Percentiles rank a stretch among this genome's conserved stretches.
Conservation (phyloP, 1,139 yeast genomes). For the Lodderomyces theae region DNA sequence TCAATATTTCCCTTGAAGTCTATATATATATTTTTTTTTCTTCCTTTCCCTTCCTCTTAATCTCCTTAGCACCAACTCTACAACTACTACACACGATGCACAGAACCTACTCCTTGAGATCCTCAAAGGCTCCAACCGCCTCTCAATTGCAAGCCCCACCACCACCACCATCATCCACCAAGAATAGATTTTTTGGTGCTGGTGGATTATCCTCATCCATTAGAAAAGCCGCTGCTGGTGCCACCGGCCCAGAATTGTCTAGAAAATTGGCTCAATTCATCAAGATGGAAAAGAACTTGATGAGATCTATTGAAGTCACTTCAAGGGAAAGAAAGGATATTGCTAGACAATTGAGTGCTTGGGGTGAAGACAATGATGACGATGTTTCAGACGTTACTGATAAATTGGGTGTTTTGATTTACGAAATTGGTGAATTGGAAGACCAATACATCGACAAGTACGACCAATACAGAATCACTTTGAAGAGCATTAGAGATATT, state of each 20-base stretch:
- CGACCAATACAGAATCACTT: constrained; percentile 95
- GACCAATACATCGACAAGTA: constrained; percentile 97
- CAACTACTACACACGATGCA: constrained; percentile 54
- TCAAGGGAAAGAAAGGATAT: constrained; percentile 96
- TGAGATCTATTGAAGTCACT: constrained; percentile 90
- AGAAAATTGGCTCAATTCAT: constrained; percentile 86
- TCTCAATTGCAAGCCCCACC: constrained; percentile 92
- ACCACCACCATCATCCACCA: constrained; percentile 85
- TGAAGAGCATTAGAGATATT: constrained; percentile 92
- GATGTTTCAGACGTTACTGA: constrained; percentile 97
- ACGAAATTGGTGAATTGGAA: constrained; percentile 96
- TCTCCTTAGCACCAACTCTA: not conserved
- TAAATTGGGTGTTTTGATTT: constrained; percentile 91
- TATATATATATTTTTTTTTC: not conserved
- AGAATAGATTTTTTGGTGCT: constrained; percentile 78
- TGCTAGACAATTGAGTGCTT: constrained; percentile 89
- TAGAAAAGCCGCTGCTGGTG: constrained; percentile 88
- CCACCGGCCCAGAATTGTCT: constrained; percentile 91
- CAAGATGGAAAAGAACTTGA: constrained; percentile 94
- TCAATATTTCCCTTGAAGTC: not conserved
- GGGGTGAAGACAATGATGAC: constrained; percentile 99
- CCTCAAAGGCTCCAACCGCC: constrained; percentile 94
- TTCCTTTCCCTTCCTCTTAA: not conserved
- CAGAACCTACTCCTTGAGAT: constrained; percentile 96
- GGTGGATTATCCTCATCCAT: constrained; percentile 79